A percentile compares a stretch with the other conserved stretches of the same genome.
Evolutionary conservation across 1,284 basidiomycete genomes (phyloP).

Genomic region (Agroathelia rolfsii): DNA sequence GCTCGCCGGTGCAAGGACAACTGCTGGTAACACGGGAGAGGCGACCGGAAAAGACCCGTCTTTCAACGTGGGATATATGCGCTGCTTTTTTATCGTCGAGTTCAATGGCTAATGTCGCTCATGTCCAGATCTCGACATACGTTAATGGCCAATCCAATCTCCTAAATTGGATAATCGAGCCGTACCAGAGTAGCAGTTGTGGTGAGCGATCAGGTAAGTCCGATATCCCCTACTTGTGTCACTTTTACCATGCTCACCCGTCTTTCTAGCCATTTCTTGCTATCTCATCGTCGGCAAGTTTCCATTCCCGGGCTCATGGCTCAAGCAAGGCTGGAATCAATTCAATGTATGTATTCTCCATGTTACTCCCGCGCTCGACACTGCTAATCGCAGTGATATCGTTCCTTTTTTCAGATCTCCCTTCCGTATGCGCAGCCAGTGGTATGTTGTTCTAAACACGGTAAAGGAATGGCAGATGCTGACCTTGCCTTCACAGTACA

Average conservation of each 20-base stretch:
- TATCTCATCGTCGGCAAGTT: constrained; percentile 11
- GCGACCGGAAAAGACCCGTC: no score
- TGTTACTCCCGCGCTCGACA: not conserved
- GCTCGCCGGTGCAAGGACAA: constrained; percentile 19
- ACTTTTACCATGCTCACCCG: no score
- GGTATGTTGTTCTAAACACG: no score
- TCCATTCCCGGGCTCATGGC: constrained; percentile 11
- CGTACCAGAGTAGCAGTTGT: constrained; percentile 13
- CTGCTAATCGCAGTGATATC: no score
- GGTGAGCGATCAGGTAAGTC: constrained; percentile 12
- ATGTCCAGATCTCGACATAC: constrained; percentile 12
- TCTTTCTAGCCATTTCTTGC: constrained; percentile 15
- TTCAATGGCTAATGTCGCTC: no score
- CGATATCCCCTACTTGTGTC: no score
- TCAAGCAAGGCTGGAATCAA: constrained; percentile 10
- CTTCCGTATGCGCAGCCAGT: constrained; percentile 12
- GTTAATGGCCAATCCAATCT: constrained; percentile 9
- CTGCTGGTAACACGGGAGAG: constrained; percentile 22
- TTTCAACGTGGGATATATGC: no score
- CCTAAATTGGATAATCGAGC: constrained; percentile 12
- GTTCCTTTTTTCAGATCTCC: constrained; percentile 6
- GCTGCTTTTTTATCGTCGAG: no score
- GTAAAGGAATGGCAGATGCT: no score
- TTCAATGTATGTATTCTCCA: constrained; percentile 10
- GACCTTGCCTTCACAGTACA: constrained; percentile 8